phyloP scores from a whole-genome alignment of 1,284 basidiomycete genomes.

The Xanthoconium separans region DNA sequence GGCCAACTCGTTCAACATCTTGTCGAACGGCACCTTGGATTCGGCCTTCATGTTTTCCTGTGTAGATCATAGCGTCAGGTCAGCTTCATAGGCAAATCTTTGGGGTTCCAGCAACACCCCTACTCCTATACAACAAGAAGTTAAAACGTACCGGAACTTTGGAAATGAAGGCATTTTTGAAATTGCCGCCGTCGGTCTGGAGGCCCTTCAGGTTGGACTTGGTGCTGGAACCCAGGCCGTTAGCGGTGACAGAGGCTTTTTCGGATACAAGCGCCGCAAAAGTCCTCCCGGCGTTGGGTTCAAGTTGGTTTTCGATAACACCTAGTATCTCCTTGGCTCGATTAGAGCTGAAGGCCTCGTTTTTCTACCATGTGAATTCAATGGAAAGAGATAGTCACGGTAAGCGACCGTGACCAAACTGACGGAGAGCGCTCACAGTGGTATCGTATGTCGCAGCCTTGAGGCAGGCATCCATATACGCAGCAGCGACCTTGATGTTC shows the following conservation, averaged over 20 bases:
- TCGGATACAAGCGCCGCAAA: not conserved
- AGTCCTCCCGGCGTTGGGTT: not conserved
- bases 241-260: not conserved
- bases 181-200: too few relatives aligned
- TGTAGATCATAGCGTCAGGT: not conserved
- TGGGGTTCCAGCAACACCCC: not conserved
- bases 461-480: rapidly evolving
- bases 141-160: not conserved
- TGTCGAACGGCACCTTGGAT: not conserved
- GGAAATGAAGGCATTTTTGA: not conserved
- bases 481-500: not conserved
- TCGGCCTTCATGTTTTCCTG: not conserved
- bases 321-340: not conserved
- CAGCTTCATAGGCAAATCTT: not conserved
- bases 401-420: not conserved
- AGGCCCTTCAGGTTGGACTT: not conserved
- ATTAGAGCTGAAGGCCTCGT: not conserved
- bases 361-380: not conserved
- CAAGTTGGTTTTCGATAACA: rapidly evolving
- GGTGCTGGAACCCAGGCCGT: too few relatives aligned
- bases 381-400: not conserved
- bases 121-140: not conserved
- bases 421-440: not conserved
- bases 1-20: not conserved
- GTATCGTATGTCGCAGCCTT: not conserved